A percentile compares a stretch with the other conserved stretches of the same genome.
Evolutionary conservation across 2,329 filamentous ascomycete species (phyloP).

Genomic region (Ophiocordyceps camponoti-leonardi): DNA sequence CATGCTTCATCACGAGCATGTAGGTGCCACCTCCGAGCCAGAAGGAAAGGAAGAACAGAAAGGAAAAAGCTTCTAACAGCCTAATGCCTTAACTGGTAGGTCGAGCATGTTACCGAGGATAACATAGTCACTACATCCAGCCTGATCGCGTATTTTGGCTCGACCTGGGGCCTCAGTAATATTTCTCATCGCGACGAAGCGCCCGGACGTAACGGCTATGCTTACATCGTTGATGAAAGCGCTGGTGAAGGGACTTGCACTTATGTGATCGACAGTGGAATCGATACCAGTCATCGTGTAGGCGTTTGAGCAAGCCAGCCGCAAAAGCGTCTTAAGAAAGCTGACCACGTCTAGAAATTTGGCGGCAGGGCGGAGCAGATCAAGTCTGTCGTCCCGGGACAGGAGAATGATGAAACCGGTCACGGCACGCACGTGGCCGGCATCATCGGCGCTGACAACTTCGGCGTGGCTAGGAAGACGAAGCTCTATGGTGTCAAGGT

Average conservation of each 20-base stretch:
- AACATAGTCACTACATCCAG: background rate
- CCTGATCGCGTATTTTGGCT: too few relatives aligned
- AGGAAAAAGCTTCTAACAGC: background rate
- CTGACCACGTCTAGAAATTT: slow-evolving; percentile 12
- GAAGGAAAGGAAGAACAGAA: background rate
- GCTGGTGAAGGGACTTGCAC: background rate
- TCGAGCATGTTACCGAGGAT: background rate
- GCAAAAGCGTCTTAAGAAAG: slow-evolving; percentile 1
- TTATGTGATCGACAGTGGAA: background rate
- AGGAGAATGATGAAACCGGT: slow-evolving; percentile 10
- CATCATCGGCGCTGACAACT: slow-evolving; percentile 14
- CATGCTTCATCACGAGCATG: background rate
- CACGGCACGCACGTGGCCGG: slow-evolving; percentile 16
- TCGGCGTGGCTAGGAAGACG: slow-evolving; percentile 22
- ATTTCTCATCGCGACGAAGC: background rate
- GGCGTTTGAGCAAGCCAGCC: too few relatives aligned
- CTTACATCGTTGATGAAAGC: background rate
- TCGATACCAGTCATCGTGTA: background rate
- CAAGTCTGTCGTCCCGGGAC: slow-evolving; percentile 14
- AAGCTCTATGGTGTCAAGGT: slow-evolving; percentile 22
- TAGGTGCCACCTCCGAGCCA: background rate
- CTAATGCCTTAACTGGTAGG: background rate
- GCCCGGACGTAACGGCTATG: background rate
- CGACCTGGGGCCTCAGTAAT: background rate
- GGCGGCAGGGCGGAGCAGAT: slow-evolving; percentile 20